Evolutionary conservation across 176 grass and related monocot genomes (phyloP).

Genomic region (Carex littledalei): DNA sequence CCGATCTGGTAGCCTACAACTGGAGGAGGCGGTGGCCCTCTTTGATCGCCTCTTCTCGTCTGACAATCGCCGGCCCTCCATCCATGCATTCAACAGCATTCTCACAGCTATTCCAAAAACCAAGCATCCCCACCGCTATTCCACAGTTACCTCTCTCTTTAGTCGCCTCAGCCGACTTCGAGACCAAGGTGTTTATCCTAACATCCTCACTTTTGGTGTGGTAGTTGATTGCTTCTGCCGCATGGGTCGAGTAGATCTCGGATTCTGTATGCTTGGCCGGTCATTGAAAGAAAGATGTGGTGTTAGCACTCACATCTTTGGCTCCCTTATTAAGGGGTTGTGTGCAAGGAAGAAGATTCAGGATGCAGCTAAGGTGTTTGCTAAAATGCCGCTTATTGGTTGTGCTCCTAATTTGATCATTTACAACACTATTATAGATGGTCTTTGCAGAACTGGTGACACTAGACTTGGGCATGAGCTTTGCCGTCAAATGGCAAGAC

Average conservation of each 20-base stretch:
- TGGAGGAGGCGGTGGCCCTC: neutral
- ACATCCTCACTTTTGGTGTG: too few relatives aligned
- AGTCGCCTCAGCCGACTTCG: neutral
- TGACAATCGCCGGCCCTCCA: neutral
- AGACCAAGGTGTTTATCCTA: neutral
- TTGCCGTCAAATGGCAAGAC: neutral
- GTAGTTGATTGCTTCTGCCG: too few relatives aligned
- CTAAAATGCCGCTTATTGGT: neutral
- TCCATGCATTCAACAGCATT: neutral
- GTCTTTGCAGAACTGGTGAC: too few relatives aligned
- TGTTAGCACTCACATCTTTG: too few relatives aligned
- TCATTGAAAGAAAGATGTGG: too few relatives aligned
- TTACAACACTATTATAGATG: too few relatives aligned
- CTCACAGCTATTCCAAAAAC: neutral
- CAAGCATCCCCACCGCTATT: neutral
- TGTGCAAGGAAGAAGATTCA: neutral
- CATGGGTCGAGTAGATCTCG: too few relatives aligned
- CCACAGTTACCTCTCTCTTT: neutral
- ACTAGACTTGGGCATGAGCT: neutral
- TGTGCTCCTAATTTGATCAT: neutral
- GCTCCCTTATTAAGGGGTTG: neutral
- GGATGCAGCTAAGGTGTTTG: slow-evolving; percentile 6
- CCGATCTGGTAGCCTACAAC: neutral
- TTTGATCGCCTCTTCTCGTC: neutral
- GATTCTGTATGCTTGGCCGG: too few relatives aligned